Base-by-base conservation (phyloP, 208 protist genomes). In the Crithidia acanthocephali region DNA sequence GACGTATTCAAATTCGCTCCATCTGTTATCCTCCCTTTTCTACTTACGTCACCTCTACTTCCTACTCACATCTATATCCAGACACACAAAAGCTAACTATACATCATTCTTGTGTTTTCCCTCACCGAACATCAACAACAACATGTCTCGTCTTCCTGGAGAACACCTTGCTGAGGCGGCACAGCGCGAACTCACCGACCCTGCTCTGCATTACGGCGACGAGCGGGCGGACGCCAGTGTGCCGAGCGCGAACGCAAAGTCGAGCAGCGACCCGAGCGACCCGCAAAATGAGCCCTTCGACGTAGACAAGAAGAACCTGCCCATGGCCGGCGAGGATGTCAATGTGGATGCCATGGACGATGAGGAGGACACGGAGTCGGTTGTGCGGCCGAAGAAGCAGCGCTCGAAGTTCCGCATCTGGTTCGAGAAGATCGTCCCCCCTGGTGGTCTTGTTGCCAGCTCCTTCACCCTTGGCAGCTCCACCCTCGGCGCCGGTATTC, bases 401-500 rank as follows among this genome's bases (percentile, higher is more conserved):
- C 28, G 13, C 61, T 53, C 47, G 10, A 28, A 32, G 32, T 55
- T 75, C n/a, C 72, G 72, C 22, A 22, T 50, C 5, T 76, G 42
- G 53, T 65, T 87, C 45, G 53, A 74, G 59, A 66, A 77, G 64
- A 61, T 88, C 28, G 68, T 91, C 23, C 87, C 87, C 0, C 77
- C 73, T 1, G 87, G 90, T 22, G 84, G 86, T 25, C 22, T 92
- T 37, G 23, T 86, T 1, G 72, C 85, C 16, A 83, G 74, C 64
- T 79, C 76, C 55, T 87, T 93, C 68, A 95, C 82, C 22, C 71
- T 92, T 22, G 72, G 69, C 23, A 85, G 76, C 48, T 74, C 79
- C 16, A 88, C 82, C 2, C 69, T 95, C 40, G 87, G 90, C 23
- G 87, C 85, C 11, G 87, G 87, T 35, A 90, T 92, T 42, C 57